phyloP scores from a whole-genome alignment of 1,284 basidiomycete genomes.

The Exobasidium cylindrosporum region DNA sequence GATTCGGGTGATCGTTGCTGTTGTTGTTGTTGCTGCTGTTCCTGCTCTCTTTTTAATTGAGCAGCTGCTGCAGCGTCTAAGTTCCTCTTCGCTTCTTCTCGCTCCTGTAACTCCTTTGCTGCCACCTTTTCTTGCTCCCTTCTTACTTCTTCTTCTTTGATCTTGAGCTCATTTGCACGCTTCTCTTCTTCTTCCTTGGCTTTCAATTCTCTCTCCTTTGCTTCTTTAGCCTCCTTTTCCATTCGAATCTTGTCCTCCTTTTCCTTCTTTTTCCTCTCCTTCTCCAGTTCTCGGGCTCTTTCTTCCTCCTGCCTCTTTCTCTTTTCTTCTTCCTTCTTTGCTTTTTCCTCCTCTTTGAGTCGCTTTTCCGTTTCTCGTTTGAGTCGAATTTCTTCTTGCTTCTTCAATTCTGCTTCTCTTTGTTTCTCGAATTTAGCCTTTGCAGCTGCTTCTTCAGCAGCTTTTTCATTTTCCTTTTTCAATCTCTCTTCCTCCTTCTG shows the following conservation, averaged over 20 bases:
- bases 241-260: constrained; percentile 65
- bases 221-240: constrained; percentile 37
- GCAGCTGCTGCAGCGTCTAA: constrained; percentile 53
- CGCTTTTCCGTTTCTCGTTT: constrained; percentile 59
- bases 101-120: constrained; percentile 46
- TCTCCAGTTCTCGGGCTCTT: constrained; percentile 58
- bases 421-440: constrained; percentile 68
- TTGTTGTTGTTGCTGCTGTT: constrained; percentile 61
- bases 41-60: constrained; percentile 58
- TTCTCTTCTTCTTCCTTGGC: constrained; percentile 22
- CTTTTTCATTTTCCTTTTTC: constrained; percentile 68
- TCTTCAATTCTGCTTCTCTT: constrained; percentile 57
- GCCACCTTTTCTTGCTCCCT: constrained; percentile 67
- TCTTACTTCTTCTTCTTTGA: constrained; percentile 39
- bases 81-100: constrained; percentile 68
- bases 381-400: constrained; percentile 70
- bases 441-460: constrained; percentile 59
- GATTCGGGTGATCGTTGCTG: constrained; percentile 2
- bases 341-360: constrained; percentile 70
- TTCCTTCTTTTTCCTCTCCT: constrained; percentile 67
- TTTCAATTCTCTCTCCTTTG: constrained; percentile 57
- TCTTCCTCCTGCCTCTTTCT: constrained; percentile 60
- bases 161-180: background rate
- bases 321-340: constrained; percentile 59
- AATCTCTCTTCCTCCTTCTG: constrained; percentile 80